phyloP scores from a whole-genome alignment of 371 early-diverging fungal species.

The Thermomucor indicae-seudaticae region DNA sequence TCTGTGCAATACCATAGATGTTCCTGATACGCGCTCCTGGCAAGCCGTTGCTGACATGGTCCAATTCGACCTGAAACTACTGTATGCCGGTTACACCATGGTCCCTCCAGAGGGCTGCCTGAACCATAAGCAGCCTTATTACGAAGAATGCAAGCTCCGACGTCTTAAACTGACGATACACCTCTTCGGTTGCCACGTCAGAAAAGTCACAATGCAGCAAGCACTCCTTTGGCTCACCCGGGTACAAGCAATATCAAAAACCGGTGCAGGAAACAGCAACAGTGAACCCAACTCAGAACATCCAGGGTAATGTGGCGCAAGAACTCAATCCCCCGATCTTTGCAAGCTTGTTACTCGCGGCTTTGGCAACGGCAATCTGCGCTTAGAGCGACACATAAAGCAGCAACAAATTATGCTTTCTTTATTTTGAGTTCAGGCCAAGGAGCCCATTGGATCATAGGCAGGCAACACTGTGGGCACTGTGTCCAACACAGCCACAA shows the following conservation, averaged over 20 bases:
- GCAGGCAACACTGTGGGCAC: constrained; percentile 68
- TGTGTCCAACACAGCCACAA: constrained; percentile 58
- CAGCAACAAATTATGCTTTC: too few species aligned
- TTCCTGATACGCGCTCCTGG: constrained; percentile 52
- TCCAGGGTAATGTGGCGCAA: too few species aligned
- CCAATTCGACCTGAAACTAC: constrained; percentile 41
- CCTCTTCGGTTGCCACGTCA: constrained; percentile 11
- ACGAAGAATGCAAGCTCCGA: constrained; percentile 31
- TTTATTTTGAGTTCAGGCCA: constrained; percentile 25
- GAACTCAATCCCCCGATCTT: too few species aligned
- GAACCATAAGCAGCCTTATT: constrained; percentile 50
- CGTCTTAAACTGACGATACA: constrained; percentile 1
- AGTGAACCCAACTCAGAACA: too few species aligned
- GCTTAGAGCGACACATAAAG: too few species aligned
- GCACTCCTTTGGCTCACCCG: constrained; percentile 39
- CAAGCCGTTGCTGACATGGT: constrained; percentile 41
- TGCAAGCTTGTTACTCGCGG: too few species aligned
- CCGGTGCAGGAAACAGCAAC: constrained; percentile 18
- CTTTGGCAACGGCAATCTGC: too few species aligned
- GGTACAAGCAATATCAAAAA: constrained; percentile 47
- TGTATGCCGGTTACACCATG: constrained; percentile 50
- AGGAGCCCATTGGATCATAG: constrained; percentile 70
- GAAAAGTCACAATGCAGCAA: constrained; percentile 39
- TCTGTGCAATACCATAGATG: constrained; percentile 54
- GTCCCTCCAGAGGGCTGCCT: constrained; percentile 57